Evolutionary conservation across 2,329 filamentous ascomycete genomes (phyloP), one percentile per base, ranked within the genome.

Genomic region (Aspergillus tanneri): DNA sequence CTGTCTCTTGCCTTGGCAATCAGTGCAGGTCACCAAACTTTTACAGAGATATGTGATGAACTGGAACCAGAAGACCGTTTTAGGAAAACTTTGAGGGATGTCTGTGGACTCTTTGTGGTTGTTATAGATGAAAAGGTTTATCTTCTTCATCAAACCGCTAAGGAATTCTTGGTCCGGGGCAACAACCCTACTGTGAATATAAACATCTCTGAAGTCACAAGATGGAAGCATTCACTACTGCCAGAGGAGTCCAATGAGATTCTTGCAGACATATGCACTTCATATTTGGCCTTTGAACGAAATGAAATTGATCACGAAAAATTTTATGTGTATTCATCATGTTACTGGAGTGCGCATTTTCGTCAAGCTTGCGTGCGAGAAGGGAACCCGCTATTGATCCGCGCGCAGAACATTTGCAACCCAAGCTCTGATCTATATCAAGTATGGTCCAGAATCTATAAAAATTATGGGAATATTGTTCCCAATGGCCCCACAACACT

Each of bases 81-180:
- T 6, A 10, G 16, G 25, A 34, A 18, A 8, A 53, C 27, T 8
- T 7, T 59, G n/a, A 46, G 44, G 36, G 43, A 56, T 25, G 42
- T 58, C 1, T 59, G 56, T 35, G 57, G 56, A 5, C 43, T 57
- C 1, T 52, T 57, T 10, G 23, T 61, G 23, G 44, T 47, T 3
- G 30, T 53, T 11, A 28, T 52, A 5, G 40, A 58, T 11, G 30
- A 28, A 2, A 56, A 46, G n/a, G 32, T 56, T 2, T 60, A 52
- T 16, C 49, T 61, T 21, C 51, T 63, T 30, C 58, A 63, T 42
- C 58, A 63, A 44, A 60, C 60, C 6, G 59, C 48, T 5, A 61
- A 53, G 44, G 56, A 61, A 18, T 63, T 62, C 16, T 39, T 63
- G 12, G 30, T 59, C 10, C 0, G 14, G 3, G 14, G 7, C 9